Conservation (phyloP, 495 filamentous ascomycete genomes). For the Xylaria cubensis region DNA sequence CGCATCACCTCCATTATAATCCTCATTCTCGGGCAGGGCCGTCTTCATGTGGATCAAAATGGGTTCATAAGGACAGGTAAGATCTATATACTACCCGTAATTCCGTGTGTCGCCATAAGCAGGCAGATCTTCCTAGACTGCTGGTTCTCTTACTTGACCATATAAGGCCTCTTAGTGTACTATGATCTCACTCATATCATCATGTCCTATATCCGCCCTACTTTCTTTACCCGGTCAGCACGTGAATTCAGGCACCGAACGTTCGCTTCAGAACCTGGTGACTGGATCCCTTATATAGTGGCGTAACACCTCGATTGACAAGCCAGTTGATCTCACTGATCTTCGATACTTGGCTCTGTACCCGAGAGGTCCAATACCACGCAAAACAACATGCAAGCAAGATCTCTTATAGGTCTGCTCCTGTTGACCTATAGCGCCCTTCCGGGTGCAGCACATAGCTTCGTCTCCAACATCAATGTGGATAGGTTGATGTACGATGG, state of each 20-base stretch:
- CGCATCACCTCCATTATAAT: not conserved
- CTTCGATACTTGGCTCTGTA: not conserved
- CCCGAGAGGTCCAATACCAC: not conserved
- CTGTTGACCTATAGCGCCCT: not conserved
- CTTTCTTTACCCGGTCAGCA: constrained; percentile 9
- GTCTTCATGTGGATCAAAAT: not conserved
- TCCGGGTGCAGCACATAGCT: constrained; percentile 58
- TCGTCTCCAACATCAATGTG: constrained; percentile 63
- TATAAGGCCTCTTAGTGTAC: not conserved
- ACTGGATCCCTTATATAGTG: not conserved
- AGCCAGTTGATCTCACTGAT: not conserved
- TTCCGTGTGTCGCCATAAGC: constrained; percentile 2
- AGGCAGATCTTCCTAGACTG: not conserved
- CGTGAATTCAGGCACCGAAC: not conserved
- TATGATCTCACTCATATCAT: not conserved
- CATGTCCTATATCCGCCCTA: not conserved
- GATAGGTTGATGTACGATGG: constrained; percentile 57
- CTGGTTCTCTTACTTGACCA: not conserved
- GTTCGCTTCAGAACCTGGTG: not conserved
- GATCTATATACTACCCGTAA: not conserved
- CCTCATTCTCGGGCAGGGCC: not conserved
- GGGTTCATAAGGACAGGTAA: not conserved
- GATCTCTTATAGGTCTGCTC: not conserved
- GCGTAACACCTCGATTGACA: not conserved
- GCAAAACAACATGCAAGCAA: not conserved